A percentile compares a stretch with the other conserved stretches of the same genome.
Conservation (phyloP, 129 eudicot species). For the Lactuca saligna region DNA sequence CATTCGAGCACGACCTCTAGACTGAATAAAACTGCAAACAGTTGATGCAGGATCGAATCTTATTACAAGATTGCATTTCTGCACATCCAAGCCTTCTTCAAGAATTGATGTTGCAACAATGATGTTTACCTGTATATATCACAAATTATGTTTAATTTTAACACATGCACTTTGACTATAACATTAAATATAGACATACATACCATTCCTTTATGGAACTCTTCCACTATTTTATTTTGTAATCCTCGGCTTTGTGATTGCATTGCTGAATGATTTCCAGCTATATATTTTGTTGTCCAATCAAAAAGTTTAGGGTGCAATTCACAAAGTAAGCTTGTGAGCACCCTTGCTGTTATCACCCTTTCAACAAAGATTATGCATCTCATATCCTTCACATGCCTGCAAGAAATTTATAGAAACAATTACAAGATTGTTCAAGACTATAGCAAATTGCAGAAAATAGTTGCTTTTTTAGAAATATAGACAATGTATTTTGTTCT, state of each 20-base stretch:
- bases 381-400: conserved; percentile 61
- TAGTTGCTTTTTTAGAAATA: not conserved
- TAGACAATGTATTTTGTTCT: not conserved
- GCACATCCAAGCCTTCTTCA: conserved; percentile 98
- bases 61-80: conserved; percentile 87
- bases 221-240: conserved; percentile 72
- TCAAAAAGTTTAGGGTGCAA: conserved; percentile 51
- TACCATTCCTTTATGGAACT: conserved; percentile 76
- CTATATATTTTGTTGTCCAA: conserved; percentile 69
- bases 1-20: conserved; percentile 99
- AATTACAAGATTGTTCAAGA: not conserved
- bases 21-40: conserved; percentile 91
- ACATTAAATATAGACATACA: not conserved
- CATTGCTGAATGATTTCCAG: conserved; percentile 48
- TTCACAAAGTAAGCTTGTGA: conserved; percentile 50
- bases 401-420: conserved; percentile 16
- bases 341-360: conserved; percentile 75
- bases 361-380: conserved; percentile 89
- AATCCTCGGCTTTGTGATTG: conserved; percentile 62
- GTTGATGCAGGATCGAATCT: conserved; percentile 81
- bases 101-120: conserved; percentile 93
- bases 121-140: conserved; percentile 62
- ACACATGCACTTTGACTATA: not conserved
- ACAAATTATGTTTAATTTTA: not conserved
- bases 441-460: not conserved